Base-by-base conservation (phyloP, 164 flowering plant species). In the Houttuynia cordata region DNA sequence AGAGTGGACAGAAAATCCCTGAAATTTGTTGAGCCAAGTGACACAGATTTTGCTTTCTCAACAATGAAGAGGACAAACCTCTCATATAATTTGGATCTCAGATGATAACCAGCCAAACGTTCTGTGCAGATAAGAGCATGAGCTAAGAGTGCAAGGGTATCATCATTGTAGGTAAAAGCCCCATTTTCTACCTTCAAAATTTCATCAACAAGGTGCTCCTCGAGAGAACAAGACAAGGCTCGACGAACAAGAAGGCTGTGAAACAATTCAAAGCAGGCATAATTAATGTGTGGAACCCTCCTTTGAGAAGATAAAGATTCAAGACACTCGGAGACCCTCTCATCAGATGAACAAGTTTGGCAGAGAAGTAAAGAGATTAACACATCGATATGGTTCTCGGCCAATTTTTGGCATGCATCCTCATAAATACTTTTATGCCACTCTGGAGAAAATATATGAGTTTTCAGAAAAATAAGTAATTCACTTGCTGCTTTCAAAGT, bases 401-500 rank as follows among this genome's bases (percentile, higher is more conserved):
- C 67, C 51, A 93, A 79, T 61, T 80, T 81, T 42, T 49, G 68
- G 74, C 89, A 80, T 21, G 76, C 92, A 75, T 86, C 83, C 58
- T 79, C 78, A 71, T 75, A 90, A 64, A 88, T 45, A 51, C 73
- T 63, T 39, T 74, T 62, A 66, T 69, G 66, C 83, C 87, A 83
- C 52, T 82, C 86, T 62, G 80, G 93, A 63, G 88, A 82, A 71
- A 85, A 86, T 57, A 84, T 67, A 53, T 71, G 73, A 4, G 12
- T 53, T 62, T 80, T 86, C 25, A 94, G 69, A 73, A 90, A 86
- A 72, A 61, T 73, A 51, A 89, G 57, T 8, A 90, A 64, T 59
- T 90, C 96, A 17, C 71, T 53, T 63, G 92, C 96, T 62, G 89
- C 97, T 67, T 80, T 85, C 59, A 80, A 59, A 52, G 84, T 84